These are phyloP conservation scores for Nothopassalora personata DNA, from an alignment of 2,329 filamentous ascomycete genomes.

Conservation along the genomic window DNA sequence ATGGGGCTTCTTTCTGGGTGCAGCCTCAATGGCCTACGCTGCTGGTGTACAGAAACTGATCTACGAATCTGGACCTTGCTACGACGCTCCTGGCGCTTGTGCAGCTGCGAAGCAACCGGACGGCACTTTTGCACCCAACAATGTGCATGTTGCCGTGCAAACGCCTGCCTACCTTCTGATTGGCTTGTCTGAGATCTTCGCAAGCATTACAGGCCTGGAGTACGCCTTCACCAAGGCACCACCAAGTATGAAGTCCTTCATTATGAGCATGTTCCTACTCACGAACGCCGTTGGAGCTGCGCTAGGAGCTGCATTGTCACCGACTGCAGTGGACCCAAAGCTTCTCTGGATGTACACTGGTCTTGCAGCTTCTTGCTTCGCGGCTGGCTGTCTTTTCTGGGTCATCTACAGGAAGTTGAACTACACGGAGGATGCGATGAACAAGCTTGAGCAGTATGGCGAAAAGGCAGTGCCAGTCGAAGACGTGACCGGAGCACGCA, in stretches of 20 bases:
- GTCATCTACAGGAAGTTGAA: slow-evolving; percentile 40
- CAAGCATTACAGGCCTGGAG: slow-evolving; percentile 42
- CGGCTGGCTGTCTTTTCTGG: slow-evolving; percentile 19
- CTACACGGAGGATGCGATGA: slow-evolving; percentile 10
- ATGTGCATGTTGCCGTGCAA: slow-evolving; percentile 35
- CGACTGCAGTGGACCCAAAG: slow-evolving; percentile 56
- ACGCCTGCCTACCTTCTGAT: slow-evolving; percentile 39
- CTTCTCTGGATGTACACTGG: slow-evolving; percentile 53
- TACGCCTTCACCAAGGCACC: slow-evolving; percentile 44
- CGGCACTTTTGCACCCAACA: slow-evolving; percentile 34
- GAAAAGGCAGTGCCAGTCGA: slow-evolving; percentile 4
- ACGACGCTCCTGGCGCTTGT: slow-evolving; percentile 36
- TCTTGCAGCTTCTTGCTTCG: slow-evolving; percentile 14
- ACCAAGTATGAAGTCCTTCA: slow-evolving; percentile 36
- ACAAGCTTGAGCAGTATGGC: slow-evolving; percentile 13
- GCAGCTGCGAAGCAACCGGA: slow-evolving; percentile 28
- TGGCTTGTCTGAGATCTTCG: slow-evolving; percentile 42
- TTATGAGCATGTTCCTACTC: slow-evolving; percentile 30
- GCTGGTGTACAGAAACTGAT: slow-evolving; percentile 52
- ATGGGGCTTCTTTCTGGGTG: slow-evolving; percentile 48
- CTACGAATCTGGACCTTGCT: slow-evolving; percentile 47
- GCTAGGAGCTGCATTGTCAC: slow-evolving; percentile 57
- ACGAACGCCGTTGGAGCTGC: slow-evolving; percentile 51
- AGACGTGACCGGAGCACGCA: background rate
- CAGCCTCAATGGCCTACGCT: slow-evolving; percentile 50